Percentiles rank a stretch among this genome's conserved stretches.
These are phyloP conservation scores for Isabelozyma pseudorhagii DNA, from an alignment of 805 yeast genomes.

Conservation along the genomic window DNA sequence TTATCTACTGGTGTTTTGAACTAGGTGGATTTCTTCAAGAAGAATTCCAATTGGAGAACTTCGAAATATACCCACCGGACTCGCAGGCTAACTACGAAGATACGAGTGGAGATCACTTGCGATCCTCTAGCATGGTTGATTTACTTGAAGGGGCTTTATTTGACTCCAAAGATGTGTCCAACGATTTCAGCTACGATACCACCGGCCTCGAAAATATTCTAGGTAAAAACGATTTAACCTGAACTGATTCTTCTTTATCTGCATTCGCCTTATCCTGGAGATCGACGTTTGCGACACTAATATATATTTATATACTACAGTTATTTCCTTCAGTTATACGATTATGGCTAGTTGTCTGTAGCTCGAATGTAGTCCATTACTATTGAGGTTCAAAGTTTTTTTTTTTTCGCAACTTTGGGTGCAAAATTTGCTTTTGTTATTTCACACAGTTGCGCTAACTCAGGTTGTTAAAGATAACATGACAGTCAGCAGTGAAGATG, in stretches of 20 bases:
- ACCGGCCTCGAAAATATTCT: constrained; percentile 10
- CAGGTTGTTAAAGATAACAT: too few species aligned
- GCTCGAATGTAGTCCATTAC: too few species aligned
- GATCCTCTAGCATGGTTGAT: constrained; percentile 9
- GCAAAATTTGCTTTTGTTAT: neutral
- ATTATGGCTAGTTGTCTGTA: too few species aligned
- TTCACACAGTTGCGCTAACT: neutral
- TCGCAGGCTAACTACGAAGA: neutral
- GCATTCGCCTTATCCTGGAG: neutral
- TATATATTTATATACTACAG: too few species aligned
- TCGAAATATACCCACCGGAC: neutral
- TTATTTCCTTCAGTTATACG: too few species aligned
- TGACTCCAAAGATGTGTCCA: constrained; percentile 2
- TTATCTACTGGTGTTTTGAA: constrained; percentile 64
- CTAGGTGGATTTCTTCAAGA: constrained; percentile 50
- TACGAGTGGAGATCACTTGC: neutral
- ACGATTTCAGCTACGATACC: constrained; percentile 9
- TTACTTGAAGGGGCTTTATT: constrained; percentile 13
- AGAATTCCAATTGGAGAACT: constrained; percentile 13
- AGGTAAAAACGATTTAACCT: constrained; percentile 4
- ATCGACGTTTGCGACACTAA: neutral
- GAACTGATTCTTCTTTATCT: too few species aligned
- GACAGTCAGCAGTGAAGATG: too few species aligned
- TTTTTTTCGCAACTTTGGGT: neutral
- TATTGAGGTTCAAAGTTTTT: too few species aligned